Evolutionary conservation across 768 basidiomycete species (phyloP), one percentile per base, ranked within the genome.

Genomic region (Daedalea quercina): DNA sequence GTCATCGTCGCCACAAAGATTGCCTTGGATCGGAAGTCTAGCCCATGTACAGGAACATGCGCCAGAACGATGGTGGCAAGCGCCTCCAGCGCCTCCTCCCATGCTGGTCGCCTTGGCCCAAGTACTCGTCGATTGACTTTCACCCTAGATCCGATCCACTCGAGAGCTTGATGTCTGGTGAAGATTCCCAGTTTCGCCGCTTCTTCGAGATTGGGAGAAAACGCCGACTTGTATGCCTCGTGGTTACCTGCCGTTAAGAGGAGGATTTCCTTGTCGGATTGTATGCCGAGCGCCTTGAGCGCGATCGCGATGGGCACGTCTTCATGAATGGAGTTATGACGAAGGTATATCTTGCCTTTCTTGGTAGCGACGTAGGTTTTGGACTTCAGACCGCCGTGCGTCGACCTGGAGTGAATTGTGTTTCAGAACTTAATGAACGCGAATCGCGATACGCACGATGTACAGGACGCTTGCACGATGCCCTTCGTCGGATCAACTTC

Each of bases 1-100:
- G 92, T 94, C 96, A 99, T 99, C 1, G 92, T 95, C 1, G 92
- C 95, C 28, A 97, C 89, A 65, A 97, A 98, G 58, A 98, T 89
- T 19, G 93, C 94, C 67, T 99, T 99, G 9, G 92, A 79, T 47
- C 89, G 76, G 65, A 98, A 90, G 70, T 98, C 91, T 44, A 96
- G 74, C 17, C 87, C 84, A 42, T 81, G 77, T 20, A 99, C 93
- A 2, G 94, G 91, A 1, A 99, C 93, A 66, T 99, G 96, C 2
- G 94, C 94, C 19, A 99, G 79, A 1, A 98, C 91, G 63, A 99
- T 95, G 1, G 95, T 95, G 0, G 95, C 94, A n/a, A 98, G 76
- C 3, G 94, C 94, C 64, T 97, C 94, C 46, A 96, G 69, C 0
- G 95, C 96, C 69, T 98, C 94, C 69, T 99, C 95, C 84, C 87